A percentile compares a stretch with the other conserved stretches of the same genome.
Evolutionary conservation across 495 filamentous ascomycete species (phyloP).

Genomic region (Ascodesmis nigricans): DNA sequence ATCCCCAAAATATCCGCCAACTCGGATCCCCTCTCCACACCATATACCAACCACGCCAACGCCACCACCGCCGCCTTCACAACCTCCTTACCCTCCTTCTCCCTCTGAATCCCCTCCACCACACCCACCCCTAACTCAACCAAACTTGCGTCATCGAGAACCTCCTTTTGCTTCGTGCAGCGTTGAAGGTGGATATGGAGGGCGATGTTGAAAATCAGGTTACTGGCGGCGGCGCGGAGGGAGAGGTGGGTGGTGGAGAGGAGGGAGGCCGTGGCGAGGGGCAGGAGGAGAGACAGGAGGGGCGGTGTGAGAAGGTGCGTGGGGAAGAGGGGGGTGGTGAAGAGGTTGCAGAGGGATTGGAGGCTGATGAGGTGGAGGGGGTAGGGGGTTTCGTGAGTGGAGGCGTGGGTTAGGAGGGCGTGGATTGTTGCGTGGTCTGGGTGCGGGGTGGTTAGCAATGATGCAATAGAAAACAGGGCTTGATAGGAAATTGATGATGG

Average conservation of each 20-base stretch:
- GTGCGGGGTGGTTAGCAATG: background rate
- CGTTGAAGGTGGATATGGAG: conserved; percentile 43
- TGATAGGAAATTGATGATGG: conserved; percentile 3
- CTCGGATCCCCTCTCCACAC: background rate
- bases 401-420: conserved; percentile 39
- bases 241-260: conserved; percentile 32
- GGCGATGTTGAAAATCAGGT: conserved; percentile 65
- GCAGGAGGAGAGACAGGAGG: conserved; percentile 20
- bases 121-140: conserved; percentile 57
- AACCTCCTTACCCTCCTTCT: conserved; percentile 45
- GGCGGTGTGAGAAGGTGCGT: conserved; percentile 24
- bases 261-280: conserved; percentile 31
- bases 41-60: conserved; percentile 52
- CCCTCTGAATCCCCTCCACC: conserved; percentile 49
- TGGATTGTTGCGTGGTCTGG: conserved; percentile 36
- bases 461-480: conserved; percentile 1
- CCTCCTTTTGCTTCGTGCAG: conserved; percentile 33
- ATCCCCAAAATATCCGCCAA: background rate
- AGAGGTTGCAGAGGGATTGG: conserved; percentile 38
- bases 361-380: conserved; percentile 60
- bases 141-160: conserved; percentile 42
- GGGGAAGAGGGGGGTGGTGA: conserved; percentile 37
- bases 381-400: conserved; percentile 38
- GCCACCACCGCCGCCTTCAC: conserved; percentile 49
- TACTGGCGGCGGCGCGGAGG: conserved; percentile 52